Evolutionary conservation across 2,329 filamentous ascomycete species (phyloP), one percentile per base, ranked within the genome.

Genomic region (Periconia sp.): DNA sequence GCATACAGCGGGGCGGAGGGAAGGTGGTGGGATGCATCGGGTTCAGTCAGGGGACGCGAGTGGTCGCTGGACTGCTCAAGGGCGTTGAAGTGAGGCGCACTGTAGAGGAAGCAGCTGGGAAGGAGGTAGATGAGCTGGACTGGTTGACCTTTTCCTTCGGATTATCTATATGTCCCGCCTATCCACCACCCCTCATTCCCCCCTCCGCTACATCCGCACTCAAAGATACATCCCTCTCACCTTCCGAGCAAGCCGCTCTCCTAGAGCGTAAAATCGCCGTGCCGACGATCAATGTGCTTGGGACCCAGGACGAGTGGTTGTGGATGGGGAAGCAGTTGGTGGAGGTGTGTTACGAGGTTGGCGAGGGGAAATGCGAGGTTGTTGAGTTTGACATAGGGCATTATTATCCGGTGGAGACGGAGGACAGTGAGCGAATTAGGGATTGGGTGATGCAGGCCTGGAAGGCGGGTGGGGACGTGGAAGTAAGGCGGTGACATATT

Each of bases 21-120:
- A 43, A 46, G 11, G 65, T 69, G 1, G 59, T 65, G 0, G 66
- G 66, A 0, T 28, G 65, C 0, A 46, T 69, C 1, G 66, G 65
- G 8, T 70, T 70, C 30, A 51, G 40, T 4, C 66, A 70, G 48
- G 66, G 66, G 7, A 65, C 63, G 6, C 56, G 63, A n/a, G 53
- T 70, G 0, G 59, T 66, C 7, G 61, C 63, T 0, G 66, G 66
- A 0, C 24, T 70, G 13, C 36, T 69, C n/a, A 54, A 54, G 9
- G 61, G 51, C 7, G 26, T 37, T 5, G 52, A 68, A 37, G 49
- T 69, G 3, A 25, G 52, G 1, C 21, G 33, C 1, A 49, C 46
- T 15, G 12, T 59, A 1, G 46, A 32, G n/a, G 40, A 42, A 13
- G 30, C 36, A 17, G 40, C 46, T n/a, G 53, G 45, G 11, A 52